Evolutionary conservation across 2,329 filamentous ascomycete species (phyloP), one percentile per base, ranked within the genome.

Genomic region (Raffaelea albimanens): DNA sequence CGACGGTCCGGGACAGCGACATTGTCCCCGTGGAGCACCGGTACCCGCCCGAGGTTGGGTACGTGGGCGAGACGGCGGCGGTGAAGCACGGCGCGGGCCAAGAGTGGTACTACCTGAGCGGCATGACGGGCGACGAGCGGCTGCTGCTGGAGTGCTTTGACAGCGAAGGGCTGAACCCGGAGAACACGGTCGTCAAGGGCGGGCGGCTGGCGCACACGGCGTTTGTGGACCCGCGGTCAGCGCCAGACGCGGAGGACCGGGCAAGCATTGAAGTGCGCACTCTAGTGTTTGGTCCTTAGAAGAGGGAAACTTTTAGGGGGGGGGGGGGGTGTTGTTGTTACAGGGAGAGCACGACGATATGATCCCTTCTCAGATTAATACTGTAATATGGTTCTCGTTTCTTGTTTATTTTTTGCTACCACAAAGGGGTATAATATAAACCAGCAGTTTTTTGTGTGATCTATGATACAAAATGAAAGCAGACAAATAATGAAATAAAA

Each of bases 251-350:
- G 4, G 79, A 81, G 53, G 77, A 76, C 0, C 75, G 89, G 54
- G 86, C 95, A 70, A 95, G 88, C 61, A 95, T 96, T 61, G 90
- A 96, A 65, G 85, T 95, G 16, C 75, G 90, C 56, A 82, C 86
- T 33, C 70, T 95, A 63, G 85, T 95, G 0, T 95, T 95, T 72
- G 85, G 84, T 1, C 69, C 72, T 14, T 76, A 16, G 14, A 16
- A n/a, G n/a, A n/a, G n/a, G n/a, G n/a, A n/a, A n/a, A n/a, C n/a
- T n/a, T n/a, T n/a, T n/a, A n/a, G n/a, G n/a, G n/a, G n/a, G n/a
- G n/a, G n/a, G n/a, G n/a, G n/a, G n/a, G n/a, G n/a, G n/a, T n/a
- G n/a, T n/a, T n/a, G n/a, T n/a, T n/a, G n/a, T n/a, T n/a, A n/a
- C n/a, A n/a, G n/a, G n/a, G n/a, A n/a, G n/a, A n/a, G n/a, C n/a